These are phyloP conservation scores for Zizania latifolia DNA, from an alignment of 176 grass and related monocot genomes.

Conservation along the genomic window DNA sequence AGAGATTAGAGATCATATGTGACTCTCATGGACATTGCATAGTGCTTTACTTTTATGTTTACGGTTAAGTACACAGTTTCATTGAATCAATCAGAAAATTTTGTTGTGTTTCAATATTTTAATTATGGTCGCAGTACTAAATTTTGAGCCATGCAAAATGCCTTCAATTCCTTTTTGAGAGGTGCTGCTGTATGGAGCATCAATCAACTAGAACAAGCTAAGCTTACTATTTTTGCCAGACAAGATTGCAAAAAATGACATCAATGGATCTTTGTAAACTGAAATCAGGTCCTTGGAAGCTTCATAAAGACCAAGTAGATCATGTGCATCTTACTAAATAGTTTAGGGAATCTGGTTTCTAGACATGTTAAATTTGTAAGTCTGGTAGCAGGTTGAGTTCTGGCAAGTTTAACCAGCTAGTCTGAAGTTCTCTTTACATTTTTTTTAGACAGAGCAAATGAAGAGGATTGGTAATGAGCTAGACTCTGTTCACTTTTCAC, in stretches of 20 bases:
- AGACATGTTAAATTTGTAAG: not conserved
- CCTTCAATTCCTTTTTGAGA: no score
- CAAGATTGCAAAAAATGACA: not conserved
- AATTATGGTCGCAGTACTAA: not conserved
- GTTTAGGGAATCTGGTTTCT: not conserved
- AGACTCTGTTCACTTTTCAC: conserved; percentile 59
- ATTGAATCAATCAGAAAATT: not conserved
- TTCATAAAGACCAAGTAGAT: not conserved
- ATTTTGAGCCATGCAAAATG: not conserved
- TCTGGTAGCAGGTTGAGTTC: not conserved
- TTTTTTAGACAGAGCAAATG: conserved; percentile 60
- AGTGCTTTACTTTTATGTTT: not conserved
- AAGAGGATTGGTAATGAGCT: conserved; percentile 55
- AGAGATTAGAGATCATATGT: not conserved
- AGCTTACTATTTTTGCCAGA: not conserved
- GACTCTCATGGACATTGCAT: not conserved
- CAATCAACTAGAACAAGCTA: not conserved
- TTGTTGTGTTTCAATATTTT: conserved; percentile 7
- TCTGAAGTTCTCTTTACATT: not conserved
- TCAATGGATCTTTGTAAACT: not conserved
- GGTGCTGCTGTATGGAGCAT: no score
- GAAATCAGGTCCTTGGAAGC: not conserved
- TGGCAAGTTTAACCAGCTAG: not conserved
- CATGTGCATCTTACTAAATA: not conserved
- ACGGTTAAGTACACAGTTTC: not conserved